Conservation (phyloP, 495 filamentous ascomycete species). For the Xylaria sp. region DNA sequence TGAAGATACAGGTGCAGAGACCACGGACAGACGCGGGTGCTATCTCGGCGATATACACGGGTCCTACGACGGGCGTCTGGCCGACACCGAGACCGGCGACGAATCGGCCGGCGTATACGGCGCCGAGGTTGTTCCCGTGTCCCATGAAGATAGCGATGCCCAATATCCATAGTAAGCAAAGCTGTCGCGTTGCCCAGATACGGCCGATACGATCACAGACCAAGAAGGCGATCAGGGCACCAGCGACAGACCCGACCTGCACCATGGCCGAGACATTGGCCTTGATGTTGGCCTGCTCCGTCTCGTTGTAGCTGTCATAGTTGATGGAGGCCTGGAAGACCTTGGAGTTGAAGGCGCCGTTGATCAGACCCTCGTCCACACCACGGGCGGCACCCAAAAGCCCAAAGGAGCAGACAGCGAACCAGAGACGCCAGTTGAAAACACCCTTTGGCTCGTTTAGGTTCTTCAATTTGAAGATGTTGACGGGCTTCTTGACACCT, state of each 20-base stretch:
- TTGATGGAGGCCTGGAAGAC: slow-evolving; percentile 68
- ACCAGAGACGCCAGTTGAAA: slow-evolving; percentile 71
- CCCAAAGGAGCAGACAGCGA: slow-evolving; percentile 70
- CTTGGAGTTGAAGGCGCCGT: slow-evolving; percentile 67
- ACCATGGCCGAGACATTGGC: slow-evolving; percentile 77
- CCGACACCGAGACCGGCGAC: slow-evolving; percentile 72
- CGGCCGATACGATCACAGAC: slow-evolving; percentile 73
- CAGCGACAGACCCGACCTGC: slow-evolving; percentile 70
- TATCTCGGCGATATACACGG: slow-evolving; percentile 66
- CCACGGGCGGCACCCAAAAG: slow-evolving; percentile 73
- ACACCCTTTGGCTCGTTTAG: slow-evolving; percentile 61
- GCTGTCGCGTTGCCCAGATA: slow-evolving; percentile 71
- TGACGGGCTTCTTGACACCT: slow-evolving; percentile 69
- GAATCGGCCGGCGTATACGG: slow-evolving; percentile 71
- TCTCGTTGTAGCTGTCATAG: slow-evolving; percentile 58
- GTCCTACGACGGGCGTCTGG: slow-evolving; percentile 71
- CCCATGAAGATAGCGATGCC: slow-evolving; percentile 75
- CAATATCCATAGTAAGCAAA: slow-evolving; percentile 70
- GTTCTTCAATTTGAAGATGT: slow-evolving; percentile 67
- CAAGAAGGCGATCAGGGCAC: slow-evolving; percentile 70
- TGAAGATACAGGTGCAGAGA: slow-evolving; percentile 74
- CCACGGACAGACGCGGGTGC: slow-evolving; percentile 69
- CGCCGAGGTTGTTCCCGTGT: slow-evolving; percentile 63
- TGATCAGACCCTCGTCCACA: slow-evolving; percentile 78
- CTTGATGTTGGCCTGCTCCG: slow-evolving; percentile 66